Conservation (phyloP, 176 grass and related monocot species). For the Triticum turgidum region DNA sequence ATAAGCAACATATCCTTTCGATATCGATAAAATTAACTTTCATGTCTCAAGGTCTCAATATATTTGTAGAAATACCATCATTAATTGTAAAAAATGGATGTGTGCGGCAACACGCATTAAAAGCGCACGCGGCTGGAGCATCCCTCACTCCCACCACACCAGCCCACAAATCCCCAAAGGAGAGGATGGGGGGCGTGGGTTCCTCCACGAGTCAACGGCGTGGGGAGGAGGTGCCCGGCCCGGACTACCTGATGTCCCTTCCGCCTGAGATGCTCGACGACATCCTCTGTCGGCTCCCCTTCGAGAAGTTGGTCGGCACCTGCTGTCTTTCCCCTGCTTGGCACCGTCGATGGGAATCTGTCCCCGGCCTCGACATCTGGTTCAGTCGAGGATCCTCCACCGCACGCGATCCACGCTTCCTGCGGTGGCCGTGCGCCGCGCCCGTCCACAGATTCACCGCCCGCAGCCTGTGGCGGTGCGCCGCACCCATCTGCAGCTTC, state of each 20-base stretch:
- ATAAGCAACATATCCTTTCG: too few relatives aligned
- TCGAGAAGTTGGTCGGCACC: neutral
- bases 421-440: neutral
- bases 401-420: neutral
- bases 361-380: neutral
- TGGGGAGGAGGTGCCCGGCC: neutral
- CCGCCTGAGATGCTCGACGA: neutral
- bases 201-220: neutral
- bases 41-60: too few relatives aligned
- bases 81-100: too few relatives aligned
- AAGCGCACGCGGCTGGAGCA: neutral
- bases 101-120: neutral
- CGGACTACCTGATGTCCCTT: neutral
- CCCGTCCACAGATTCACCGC: neutral
- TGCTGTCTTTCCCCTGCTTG: neutral
- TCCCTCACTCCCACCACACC: neutral
- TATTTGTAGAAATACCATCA: too few relatives aligned
- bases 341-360: conserved; percentile 13
- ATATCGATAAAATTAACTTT: too few relatives aligned
- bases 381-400: neutral
- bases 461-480: neutral
- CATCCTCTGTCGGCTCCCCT: neutral
- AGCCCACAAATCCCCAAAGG: neutral
- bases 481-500: neutral
- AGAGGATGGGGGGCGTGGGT: neutral